phyloP scores from a whole-genome alignment of 169 alveolate species.

The Plasmodium coatneyi region DNA sequence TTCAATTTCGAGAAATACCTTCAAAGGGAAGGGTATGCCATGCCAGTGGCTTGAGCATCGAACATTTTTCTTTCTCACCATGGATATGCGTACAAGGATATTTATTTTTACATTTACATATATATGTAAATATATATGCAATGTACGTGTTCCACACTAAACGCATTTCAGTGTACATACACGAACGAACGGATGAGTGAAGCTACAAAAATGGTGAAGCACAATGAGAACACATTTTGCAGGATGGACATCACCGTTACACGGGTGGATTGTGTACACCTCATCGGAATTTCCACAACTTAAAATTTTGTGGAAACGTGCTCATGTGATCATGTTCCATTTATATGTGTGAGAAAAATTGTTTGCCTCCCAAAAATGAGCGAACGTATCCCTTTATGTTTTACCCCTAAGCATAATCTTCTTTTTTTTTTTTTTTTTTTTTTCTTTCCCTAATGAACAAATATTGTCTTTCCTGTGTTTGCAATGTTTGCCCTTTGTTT shows the following conservation, averaged over 20 bases:
- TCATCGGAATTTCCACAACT: neutral
- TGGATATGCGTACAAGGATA: neutral
- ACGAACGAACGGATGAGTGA: neutral
- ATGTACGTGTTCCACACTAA: neutral
- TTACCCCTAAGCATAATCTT: neutral
- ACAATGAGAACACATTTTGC: neutral
- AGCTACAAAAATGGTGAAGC: neutral
- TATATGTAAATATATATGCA: neutral
- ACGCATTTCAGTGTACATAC: neutral
- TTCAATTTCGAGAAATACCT: neutral
- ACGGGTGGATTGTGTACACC: neutral
- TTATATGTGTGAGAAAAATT: neutral
- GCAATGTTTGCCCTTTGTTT: neutral
- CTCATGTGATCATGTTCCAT: neutral
- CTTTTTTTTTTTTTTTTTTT: slow-evolving; percentile 13
- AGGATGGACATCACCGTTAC: neutral
- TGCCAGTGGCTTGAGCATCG: neutral
- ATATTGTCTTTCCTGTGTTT: neutral
- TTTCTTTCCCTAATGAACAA: neutral
- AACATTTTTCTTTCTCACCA: neutral
- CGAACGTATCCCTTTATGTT: neutral
- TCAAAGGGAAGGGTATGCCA: neutral
- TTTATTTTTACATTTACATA: neutral
- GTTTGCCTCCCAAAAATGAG: neutral
- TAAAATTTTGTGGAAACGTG: neutral